Base-by-base conservation (phyloP, 139 green algal genomes). In the Raphidocelis subcapitata region DNA sequence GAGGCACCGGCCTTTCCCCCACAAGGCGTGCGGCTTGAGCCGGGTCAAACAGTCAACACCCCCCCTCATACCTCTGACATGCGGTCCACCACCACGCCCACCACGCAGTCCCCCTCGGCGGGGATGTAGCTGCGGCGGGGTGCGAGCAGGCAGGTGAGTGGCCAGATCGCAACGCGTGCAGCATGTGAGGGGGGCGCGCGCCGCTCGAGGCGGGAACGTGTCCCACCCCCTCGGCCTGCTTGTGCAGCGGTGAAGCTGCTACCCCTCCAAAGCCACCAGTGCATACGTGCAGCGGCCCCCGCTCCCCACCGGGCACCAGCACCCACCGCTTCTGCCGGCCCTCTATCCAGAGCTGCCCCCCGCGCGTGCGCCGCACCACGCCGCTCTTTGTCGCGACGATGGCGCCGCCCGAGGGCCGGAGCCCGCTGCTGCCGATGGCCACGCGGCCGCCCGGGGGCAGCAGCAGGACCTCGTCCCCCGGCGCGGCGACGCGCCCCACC, bases 51-150 rank as follows among this genome's bases (percentile, higher is more conserved):
- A 23, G 32, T 1, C 2, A 52, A 52, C 67, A 21, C 32, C 20
- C n/a, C 26, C 29, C 12, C 14, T 5, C 76, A 20, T 55, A 91
- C 86, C 83, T 97, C 92, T 36, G 70, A 61, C 62, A 90, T 74
- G 56, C 82, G 76, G 41, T 97, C 84, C 0, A 79, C 66, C 3
- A 97, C 75, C 3, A 86, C 79, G 1, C 92, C 92, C 1, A 97
- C 56, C 21, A 97, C 88, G 16, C 79, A 60, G 28, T 97, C 92
- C 0, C 84, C 87, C 20, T 84, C 80, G 1, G 72, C 62, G 23
- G 92, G 90, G 1, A 93, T 91, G 76, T 97, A 97, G 62, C 91
- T 94, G 79, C 61, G 51, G 10, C n/a, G n/a, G n/a, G n/a, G n/a
- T n/a, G n/a, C n/a, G n/a, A n/a, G n/a, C n/a, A n/a, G n/a, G n/a